phyloP scores from a whole-genome alignment of 805 yeast genomes.

The Metschnikowia koreensis region DNA sequence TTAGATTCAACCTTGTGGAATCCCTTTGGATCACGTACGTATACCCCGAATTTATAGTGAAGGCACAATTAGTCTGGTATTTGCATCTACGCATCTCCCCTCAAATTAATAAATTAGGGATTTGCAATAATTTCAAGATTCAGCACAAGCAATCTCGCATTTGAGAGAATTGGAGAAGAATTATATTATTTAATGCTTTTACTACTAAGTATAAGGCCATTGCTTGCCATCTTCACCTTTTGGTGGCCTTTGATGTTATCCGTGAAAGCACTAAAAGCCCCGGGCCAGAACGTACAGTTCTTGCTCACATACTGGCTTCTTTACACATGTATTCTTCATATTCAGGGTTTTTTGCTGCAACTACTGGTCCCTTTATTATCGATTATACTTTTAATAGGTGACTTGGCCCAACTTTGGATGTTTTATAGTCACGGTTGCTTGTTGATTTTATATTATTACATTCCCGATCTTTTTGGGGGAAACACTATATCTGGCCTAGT shows the following conservation, averaged over 20 bases:
- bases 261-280: slow-evolving; percentile 9
- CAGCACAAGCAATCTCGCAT: neutral
- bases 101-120: too few relatives aligned
- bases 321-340: slow-evolving; percentile 7
- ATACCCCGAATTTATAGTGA: too few relatives aligned
- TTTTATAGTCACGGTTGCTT: slow-evolving; percentile 18
- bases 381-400: slow-evolving; percentile 1
- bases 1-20: too few relatives aligned
- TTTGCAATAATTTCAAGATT: neutral
- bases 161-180: too few relatives aligned
- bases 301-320: slow-evolving; percentile 15
- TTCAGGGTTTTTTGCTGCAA: slow-evolving; percentile 1
- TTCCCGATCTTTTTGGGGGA: slow-evolving; percentile 6
- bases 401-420: slow-evolving; percentile 13
- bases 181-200: neutral
- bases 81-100: too few relatives aligned
- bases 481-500: neutral
- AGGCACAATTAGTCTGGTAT: too few relatives aligned
- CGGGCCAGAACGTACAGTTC: slow-evolving; percentile 10
- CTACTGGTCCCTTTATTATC: slow-evolving; percentile 4
- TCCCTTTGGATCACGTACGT: too few relatives aligned
- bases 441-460: slow-evolving; percentile 7
- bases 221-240: slow-evolving; percentile 8
- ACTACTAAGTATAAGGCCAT: slow-evolving; percentile 1
- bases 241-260: slow-evolving; percentile 16